Evolutionary conservation across 495 filamentous ascomycete genomes (phyloP).

Genomic region (Bacidia rubella): DNA sequence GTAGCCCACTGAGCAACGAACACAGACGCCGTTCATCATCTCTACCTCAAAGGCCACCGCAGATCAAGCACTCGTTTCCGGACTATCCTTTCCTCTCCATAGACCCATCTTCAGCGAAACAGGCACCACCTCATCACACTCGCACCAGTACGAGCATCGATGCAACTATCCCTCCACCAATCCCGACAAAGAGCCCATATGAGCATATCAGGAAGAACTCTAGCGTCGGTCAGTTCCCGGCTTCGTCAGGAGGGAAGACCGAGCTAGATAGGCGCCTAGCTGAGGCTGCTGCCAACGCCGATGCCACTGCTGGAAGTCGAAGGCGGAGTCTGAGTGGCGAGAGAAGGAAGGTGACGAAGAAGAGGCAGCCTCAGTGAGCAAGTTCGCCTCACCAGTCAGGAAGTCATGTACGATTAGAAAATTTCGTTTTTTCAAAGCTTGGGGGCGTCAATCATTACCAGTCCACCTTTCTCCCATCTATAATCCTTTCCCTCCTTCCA

Average conservation of each 20-base stretch:
- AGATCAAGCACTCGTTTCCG: background rate
- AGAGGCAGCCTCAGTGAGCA: background rate
- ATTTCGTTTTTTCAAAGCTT: slow-evolving; percentile 32
- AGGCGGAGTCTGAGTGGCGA: background rate
- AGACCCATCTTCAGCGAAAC: background rate
- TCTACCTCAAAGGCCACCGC: background rate
- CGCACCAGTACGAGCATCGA: background rate
- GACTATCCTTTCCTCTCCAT: background rate
- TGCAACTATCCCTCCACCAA: background rate
- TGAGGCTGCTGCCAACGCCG: background rate
- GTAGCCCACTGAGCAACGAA: background rate
- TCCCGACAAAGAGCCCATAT: background rate
- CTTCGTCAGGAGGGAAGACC: background rate
- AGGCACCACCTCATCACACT: background rate
- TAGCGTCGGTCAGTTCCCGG: background rate
- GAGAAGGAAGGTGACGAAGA: background rate
- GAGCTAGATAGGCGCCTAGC: background rate
- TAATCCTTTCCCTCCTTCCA: slow-evolving; percentile 63
- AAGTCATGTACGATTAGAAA: background rate
- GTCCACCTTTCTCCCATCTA: slow-evolving; percentile 43
- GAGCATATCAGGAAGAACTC: background rate
- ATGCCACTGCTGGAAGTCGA: background rate
- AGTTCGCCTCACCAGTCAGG: background rate
- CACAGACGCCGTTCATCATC: background rate
- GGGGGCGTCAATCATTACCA: slow-evolving; percentile 35